Conservation (phyloP, 2,329 filamentous ascomycete genomes). For the Rutstroemia sp. region DNA sequence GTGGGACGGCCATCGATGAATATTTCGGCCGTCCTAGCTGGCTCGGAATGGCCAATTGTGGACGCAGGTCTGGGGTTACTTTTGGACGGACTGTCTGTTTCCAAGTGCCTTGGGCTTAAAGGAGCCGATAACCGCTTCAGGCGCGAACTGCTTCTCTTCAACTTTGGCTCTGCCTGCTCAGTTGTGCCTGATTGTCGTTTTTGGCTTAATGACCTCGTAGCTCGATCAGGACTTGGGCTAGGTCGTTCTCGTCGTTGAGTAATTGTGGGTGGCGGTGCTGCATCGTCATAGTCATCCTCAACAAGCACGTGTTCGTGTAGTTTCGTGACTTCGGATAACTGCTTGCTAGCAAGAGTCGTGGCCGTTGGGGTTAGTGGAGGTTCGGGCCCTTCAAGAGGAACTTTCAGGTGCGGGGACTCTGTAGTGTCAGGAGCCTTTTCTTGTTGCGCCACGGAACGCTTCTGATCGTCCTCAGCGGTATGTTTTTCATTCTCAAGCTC, state of each 20-base stretch:
- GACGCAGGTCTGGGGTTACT: conserved; percentile 32
- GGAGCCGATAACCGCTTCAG: conserved; percentile 51
- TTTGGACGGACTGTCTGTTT: conserved; percentile 31
- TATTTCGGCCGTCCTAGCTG: conserved; percentile 19
- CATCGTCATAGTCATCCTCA: conserved; percentile 42
- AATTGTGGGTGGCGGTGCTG: conserved; percentile 63
- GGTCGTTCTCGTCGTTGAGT: conserved; percentile 47
- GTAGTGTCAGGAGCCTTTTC: conserved; percentile 23
- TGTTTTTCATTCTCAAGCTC: conserved; percentile 31
- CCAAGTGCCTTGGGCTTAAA: conserved; percentile 28
- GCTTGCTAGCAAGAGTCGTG: conserved; percentile 19
- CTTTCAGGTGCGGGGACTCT: conserved; percentile 23
- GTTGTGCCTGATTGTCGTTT: conserved; percentile 40
- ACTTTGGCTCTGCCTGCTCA: conserved; percentile 37
- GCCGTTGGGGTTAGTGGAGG: conserved; percentile 26
- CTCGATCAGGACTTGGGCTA: conserved; percentile 33
- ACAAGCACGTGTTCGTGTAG: conserved; percentile 12
- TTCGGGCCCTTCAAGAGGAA: conserved; percentile 25
- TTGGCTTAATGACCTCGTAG: conserved; percentile 20
- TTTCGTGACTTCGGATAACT: conserved; percentile 17
- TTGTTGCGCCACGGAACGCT: conserved; percentile 16
- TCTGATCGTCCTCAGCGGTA: conserved; percentile 13
- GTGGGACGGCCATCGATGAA: conserved; percentile 62
- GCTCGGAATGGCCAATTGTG: conserved; percentile 23
- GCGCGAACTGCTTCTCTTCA: conserved; percentile 50